A percentile compares a stretch with the other conserved stretches of the same genome.
Conservation (phyloP, 805 yeast genomes). For the Candida tallmaniae region DNA sequence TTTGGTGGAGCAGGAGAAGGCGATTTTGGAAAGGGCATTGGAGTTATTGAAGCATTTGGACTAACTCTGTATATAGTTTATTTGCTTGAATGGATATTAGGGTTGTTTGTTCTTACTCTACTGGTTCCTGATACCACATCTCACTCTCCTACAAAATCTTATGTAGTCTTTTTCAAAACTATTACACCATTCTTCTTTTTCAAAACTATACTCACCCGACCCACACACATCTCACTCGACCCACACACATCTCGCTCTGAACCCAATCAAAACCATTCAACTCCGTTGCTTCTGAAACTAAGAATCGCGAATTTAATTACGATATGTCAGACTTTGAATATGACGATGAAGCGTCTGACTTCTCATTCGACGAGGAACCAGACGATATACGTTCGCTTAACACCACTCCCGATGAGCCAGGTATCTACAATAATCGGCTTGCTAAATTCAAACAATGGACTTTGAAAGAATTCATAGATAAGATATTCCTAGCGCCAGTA, state of each 20-base stretch:
- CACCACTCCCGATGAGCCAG: conserved; percentile 2
- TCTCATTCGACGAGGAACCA: conserved; percentile 14
- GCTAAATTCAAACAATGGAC: conserved; percentile 21
- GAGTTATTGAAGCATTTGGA: neutral
- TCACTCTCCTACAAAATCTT: no score
- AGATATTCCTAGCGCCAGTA: conserved; percentile 19
- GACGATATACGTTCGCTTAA: conserved; percentile 5
- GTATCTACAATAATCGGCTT: neutral
- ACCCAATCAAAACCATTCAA: neutral
- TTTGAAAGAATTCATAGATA: conserved; percentile 20
- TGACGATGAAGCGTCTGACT: conserved; percentile 11
- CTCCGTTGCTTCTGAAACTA: no score
- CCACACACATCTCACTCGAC: no score
- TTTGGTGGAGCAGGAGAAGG: conserved; percentile 20
- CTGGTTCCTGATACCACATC: no score
- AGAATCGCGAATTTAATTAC: no score
- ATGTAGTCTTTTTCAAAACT: no score
- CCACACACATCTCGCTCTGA: neutral
- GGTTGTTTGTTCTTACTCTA: no score
- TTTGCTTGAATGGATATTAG: no score
- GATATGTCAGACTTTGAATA: conserved; percentile 12
- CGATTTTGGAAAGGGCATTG: conserved; percentile 14
- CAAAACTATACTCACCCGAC: no score
- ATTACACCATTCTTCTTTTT: no score
- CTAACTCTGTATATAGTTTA: no score